phyloP scores from a whole-genome alignment of 2,329 filamentous ascomycete genomes.

The Sporothrix pallida region DNA sequence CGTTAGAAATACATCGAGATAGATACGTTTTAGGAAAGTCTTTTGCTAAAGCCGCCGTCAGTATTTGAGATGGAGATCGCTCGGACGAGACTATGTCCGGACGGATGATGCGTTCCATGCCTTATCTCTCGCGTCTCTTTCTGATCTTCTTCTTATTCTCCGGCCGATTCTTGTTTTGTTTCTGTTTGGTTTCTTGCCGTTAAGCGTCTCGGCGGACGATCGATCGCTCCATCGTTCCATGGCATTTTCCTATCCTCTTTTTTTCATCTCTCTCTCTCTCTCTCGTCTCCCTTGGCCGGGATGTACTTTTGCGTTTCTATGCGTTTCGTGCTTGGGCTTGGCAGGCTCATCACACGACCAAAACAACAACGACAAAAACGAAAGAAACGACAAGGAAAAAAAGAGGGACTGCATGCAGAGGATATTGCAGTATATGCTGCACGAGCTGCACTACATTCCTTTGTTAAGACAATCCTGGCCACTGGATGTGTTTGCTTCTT shows the following conservation, averaged over 20 bases:
- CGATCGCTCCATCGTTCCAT: background rate
- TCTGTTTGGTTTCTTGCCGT: background rate
- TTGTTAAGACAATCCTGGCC: background rate
- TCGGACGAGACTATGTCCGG: too few relatives aligned
- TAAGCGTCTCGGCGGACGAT: conserved; percentile 2
- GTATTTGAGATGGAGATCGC: too few relatives aligned
- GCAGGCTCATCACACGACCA: conserved; percentile 22
- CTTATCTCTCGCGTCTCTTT: too few relatives aligned
- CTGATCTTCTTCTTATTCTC: background rate
- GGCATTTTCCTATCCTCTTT: too few relatives aligned
- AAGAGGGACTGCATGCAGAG: conserved; percentile 20
- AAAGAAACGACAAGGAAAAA: background rate
- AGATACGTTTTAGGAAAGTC: too few relatives aligned
- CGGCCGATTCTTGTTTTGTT: background rate
- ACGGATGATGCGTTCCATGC: too few relatives aligned
- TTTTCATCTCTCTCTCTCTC: too few relatives aligned
- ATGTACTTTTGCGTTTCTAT: background rate
- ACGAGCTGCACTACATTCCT: background rate
- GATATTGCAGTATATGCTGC: background rate
- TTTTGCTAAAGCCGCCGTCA: too few relatives aligned
- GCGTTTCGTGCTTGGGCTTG: conserved; percentile 16
- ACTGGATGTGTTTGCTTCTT: background rate
- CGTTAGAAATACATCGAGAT: too few relatives aligned
- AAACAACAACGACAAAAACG: background rate
- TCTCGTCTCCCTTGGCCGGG: too few relatives aligned